Evolutionary conservation across 2,329 filamentous ascomycete species (phyloP), one percentile per base, ranked within the genome.

Genomic region (Dichotomopilus funicola): DNA sequence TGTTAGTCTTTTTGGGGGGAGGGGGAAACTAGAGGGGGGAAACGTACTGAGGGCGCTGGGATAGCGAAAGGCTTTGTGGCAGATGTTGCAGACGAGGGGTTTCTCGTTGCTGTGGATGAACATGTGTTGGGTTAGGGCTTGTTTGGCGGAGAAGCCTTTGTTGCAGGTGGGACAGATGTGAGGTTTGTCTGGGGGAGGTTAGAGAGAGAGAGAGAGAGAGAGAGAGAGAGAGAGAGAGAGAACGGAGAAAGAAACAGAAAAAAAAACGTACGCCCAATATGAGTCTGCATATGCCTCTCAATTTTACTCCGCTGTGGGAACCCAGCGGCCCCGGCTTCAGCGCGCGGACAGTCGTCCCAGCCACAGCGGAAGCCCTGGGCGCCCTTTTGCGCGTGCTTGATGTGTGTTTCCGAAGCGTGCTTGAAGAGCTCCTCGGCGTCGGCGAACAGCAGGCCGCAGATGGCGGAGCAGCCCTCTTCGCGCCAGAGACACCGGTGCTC

Each of bases 101-200:
- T 81, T 85, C 58, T 82, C 78, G 41, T 83, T 81, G 0, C 83
- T 85, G 63, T 89, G 86, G 2, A 80, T 86, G 13, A 83, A 78
- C 65, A 81, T 75, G 62, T 89, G 86, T 65, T 87, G 85, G 43
- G 82, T 79, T 6, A 88, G 75, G 1, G 86, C 82, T 66, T 88
- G 85, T 62, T 83, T 81, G 2, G 84, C 84, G 0, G 85, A 87
- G 63, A 88, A 82, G 3, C 73, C 72, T 55, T 80, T 72, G 8
- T 75, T 72, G 62, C 85, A 88, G 19, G 74, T 71, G 1, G 72
- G 64, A 59, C 82, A 86, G 45, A 73, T 71, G 54, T 79, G 82
- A 6, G 81, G 79, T 67, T 86, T 86, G 64, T 77, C 83, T 85
- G n/a, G 13, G 35, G 19, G n/a, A 6, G 12, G 49, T 12, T 47